Evolutionary conservation across 208 protist genomes (phyloP).

Genomic region (Leishmania amazonensis): DNA sequence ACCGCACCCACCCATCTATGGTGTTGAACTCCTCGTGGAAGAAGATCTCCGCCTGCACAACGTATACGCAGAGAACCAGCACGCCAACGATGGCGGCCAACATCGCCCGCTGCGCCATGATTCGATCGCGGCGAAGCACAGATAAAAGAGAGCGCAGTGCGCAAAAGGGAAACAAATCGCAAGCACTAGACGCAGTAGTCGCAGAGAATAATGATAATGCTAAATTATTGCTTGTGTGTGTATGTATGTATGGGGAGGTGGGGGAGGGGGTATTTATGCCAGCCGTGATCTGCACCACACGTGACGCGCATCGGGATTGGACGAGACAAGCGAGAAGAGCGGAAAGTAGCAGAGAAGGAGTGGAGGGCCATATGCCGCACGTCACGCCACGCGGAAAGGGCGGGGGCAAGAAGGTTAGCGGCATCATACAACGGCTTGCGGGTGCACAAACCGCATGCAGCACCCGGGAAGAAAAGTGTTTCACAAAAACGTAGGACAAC

Average conservation of each 20-base stretch:
- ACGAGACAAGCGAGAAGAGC: background rate
- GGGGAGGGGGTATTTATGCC: no score
- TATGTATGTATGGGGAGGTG: background rate
- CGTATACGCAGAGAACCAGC: constrained; percentile 28
- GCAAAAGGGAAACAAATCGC: background rate
- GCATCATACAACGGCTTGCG: background rate
- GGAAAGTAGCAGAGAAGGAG: background rate
- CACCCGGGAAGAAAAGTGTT: background rate
- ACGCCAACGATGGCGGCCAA: constrained; percentile 27
- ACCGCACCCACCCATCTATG: constrained; percentile 63
- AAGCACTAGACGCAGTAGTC: background rate
- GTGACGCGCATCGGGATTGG: background rate
- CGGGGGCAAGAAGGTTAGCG: background rate
- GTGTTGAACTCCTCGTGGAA: constrained; percentile 80
- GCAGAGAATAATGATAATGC: background rate
- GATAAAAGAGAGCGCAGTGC: background rate
- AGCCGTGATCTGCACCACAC: no score
- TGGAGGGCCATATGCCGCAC: background rate
- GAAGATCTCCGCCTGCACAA: constrained; percentile 48
- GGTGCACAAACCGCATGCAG: background rate
- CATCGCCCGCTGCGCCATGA: constrained; percentile 9
- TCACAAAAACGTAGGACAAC: background rate
- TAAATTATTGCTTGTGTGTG: background rate
- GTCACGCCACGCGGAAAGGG: no score
- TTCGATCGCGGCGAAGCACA: background rate